Percentiles rank a stretch among this genome's conserved stretches.
These are phyloP conservation scores for Pyrenochaeta sp. DNA, from an alignment of 2,329 filamentous ascomycete genomes.

Conservation along the genomic window DNA sequence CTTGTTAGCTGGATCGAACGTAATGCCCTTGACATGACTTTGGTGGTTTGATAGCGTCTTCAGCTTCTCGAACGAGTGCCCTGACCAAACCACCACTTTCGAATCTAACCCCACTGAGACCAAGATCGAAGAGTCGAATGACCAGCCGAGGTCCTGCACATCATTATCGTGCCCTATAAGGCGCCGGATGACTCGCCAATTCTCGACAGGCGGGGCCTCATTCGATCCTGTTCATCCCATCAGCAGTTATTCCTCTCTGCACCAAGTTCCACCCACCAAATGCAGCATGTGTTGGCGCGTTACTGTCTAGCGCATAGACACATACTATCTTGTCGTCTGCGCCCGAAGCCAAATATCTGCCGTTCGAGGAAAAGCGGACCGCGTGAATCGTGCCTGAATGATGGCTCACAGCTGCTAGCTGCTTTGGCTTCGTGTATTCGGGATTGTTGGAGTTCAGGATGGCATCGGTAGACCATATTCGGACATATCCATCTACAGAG, in stretches of 20 bases:
- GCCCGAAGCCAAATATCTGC: slow-evolving; percentile 93
- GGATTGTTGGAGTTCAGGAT: slow-evolving; percentile 82
- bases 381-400: slow-evolving; percentile 97
- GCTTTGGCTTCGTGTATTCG: slow-evolving; percentile 79
- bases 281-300: slow-evolving; percentile 76
- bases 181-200: slow-evolving; percentile 94
- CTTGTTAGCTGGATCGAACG: slow-evolving; percentile 98
- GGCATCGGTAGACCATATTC: slow-evolving; percentile 96
- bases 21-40: slow-evolving; percentile 98
- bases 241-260: slow-evolving; percentile 18
- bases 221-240: slow-evolving; percentile 68
- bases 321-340: slow-evolving; percentile 99
- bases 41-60: slow-evolving; percentile 93
- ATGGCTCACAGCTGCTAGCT: slow-evolving; percentile 97
- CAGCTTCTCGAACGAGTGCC: slow-evolving; percentile 96
- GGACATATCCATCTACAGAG: slow-evolving; percentile 84
- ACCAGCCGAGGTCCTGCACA: slow-evolving; percentile 97
- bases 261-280: slow-evolving; percentile 69
- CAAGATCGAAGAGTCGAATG: slow-evolving; percentile 91
- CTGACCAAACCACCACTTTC: slow-evolving; percentile 98
- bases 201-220: slow-evolving; percentile 92
- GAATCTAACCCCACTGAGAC: slow-evolving; percentile 97
- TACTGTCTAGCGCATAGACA: slow-evolving; percentile 89
- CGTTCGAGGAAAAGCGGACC: slow-evolving; percentile 94
- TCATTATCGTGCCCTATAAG: slow-evolving; percentile 98